Evolutionary conservation across 305 asterid genomes (phyloP).

Genomic region (Fraxinus nigra): DNA sequence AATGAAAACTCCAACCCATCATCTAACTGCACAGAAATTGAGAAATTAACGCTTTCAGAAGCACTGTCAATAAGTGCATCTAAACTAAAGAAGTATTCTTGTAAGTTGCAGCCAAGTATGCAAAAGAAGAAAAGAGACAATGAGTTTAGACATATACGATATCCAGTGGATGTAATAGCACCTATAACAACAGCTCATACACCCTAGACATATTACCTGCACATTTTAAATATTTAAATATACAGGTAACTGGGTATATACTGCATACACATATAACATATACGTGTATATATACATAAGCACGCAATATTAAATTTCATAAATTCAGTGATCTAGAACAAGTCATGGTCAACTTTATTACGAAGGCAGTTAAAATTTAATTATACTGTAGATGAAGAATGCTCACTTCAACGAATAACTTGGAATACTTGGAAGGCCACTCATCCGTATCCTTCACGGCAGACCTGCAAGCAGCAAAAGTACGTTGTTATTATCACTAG

Average conservation of each 20-base stretch:
- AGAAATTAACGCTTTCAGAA: slow-evolving; percentile 3
- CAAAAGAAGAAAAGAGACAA: background rate
- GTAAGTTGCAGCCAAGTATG: slow-evolving; percentile 13
- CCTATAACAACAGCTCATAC: background rate
- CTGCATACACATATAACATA: background rate
- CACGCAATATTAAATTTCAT: slow-evolving; percentile 1
- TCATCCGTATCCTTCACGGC: slow-evolving; percentile 87
- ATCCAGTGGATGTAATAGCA: background rate
- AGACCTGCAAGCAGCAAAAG: slow-evolving; percentile 47
- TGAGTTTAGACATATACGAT: background rate
- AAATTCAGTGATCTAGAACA: background rate
- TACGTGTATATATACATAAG: background rate
- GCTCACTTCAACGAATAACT: slow-evolving; percentile 80
- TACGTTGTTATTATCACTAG: slow-evolving; percentile 15
- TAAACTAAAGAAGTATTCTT: background rate
- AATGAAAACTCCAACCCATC: slow-evolving; percentile 92
- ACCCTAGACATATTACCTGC: background rate
- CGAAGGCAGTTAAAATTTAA: slow-evolving; percentile 19
- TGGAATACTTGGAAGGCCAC: slow-evolving; percentile 98
- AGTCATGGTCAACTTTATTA: background rate
- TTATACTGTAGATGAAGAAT: slow-evolving; percentile 16
- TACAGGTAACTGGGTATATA: background rate
- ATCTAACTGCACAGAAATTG: slow-evolving; percentile 54
- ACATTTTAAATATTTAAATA: background rate
- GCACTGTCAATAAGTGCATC: background rate